Conservation (phyloP, 2,329 filamentous ascomycete genomes). For the Coniella vitis region DNA sequence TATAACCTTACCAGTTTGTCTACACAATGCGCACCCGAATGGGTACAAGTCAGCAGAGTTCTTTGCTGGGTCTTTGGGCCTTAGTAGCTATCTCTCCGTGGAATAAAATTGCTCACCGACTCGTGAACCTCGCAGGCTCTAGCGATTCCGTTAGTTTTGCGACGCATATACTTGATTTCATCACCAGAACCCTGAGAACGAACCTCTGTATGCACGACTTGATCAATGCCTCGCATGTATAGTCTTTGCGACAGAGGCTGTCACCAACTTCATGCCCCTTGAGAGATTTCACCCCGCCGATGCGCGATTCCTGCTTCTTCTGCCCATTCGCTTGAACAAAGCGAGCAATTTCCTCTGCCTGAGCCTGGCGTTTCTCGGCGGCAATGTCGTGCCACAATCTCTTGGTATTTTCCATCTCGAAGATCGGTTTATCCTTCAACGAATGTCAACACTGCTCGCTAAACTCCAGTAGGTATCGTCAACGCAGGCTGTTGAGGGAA, state of each 20-base stretch:
- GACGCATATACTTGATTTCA: neutral
- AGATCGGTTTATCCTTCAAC: neutral
- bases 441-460: neutral
- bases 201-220: neutral
- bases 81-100: neutral
- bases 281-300: too few species aligned
- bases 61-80: too few species aligned
- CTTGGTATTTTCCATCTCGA: neutral
- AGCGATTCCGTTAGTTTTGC: neutral
- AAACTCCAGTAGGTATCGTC: neutral
- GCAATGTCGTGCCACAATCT: slow-evolving; percentile 8
- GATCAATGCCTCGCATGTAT: neutral
- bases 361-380: slow-evolving; percentile 3
- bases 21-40: neutral
- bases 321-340: neutral
- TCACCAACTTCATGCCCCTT: neutral
- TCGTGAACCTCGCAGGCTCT: slow-evolving; percentile 4
- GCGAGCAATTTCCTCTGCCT: neutral
- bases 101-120: neutral
- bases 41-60: neutral
- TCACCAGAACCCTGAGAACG: neutral
- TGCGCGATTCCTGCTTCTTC: neutral
- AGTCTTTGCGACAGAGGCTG: neutral
- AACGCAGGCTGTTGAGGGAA: neutral
- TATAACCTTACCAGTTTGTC: slow-evolving; percentile 10